Evolutionary conservation across 2,329 filamentous ascomycete genomes (phyloP).

Genomic region (Dothistroma pini): DNA sequence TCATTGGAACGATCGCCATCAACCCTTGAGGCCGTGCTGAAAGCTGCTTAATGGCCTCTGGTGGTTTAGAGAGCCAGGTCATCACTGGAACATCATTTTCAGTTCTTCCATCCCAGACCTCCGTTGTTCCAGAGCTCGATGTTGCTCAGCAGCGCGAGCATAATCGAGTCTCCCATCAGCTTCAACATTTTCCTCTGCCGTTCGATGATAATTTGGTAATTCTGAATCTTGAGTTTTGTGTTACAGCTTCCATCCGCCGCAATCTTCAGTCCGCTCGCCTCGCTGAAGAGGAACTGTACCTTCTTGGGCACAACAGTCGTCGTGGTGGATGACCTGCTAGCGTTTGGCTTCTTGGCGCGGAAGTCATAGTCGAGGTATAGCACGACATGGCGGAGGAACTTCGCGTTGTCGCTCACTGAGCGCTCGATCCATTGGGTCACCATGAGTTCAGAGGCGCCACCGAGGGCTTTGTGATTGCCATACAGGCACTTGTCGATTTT

Average conservation of each 20-base stretch:
- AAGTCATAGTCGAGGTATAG: not conserved
- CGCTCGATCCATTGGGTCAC: not conserved
- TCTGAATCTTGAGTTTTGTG: not conserved
- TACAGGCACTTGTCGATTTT: not conserved
- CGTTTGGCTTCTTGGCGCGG: not conserved
- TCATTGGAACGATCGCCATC: too few relatives aligned
- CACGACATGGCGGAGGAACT: not conserved
- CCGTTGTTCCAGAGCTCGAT: not conserved
- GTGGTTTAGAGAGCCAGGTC: too few relatives aligned
- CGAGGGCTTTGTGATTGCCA: not conserved
- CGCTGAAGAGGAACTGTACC: not conserved
- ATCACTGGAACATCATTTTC: not conserved
- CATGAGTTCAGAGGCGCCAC: not conserved
- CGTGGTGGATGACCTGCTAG: not conserved
- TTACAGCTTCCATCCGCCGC: not conserved
- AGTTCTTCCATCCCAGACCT: not conserved
- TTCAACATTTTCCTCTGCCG: not conserved
- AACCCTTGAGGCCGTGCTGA: too few relatives aligned
- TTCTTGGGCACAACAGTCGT: not conserved
- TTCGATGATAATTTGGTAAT: not conserved
- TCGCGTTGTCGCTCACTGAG: not conserved
- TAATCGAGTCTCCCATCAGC: not conserved
- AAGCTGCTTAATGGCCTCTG: too few relatives aligned
- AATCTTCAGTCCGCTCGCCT: not conserved
- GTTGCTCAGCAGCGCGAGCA: conserved; percentile 1